These are phyloP conservation scores for Claviceps humidiphila DNA, from an alignment of 2,329 filamentous ascomycete genomes.

Conservation along the genomic window DNA sequence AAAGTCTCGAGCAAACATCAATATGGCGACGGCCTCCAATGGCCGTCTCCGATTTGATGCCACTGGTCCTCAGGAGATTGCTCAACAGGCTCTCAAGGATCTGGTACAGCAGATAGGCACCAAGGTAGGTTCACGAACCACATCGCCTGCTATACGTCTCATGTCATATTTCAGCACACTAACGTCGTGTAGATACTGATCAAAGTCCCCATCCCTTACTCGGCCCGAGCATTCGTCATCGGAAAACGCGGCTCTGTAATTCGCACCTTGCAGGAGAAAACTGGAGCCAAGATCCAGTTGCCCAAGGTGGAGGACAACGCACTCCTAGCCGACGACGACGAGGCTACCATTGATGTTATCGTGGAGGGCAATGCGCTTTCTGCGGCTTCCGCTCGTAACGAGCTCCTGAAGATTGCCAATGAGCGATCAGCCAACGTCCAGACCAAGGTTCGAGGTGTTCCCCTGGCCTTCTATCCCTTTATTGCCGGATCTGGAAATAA, in stretches of 20 bases:
- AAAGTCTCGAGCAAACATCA: slow-evolving; percentile 75
- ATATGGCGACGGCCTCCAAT: slow-evolving; percentile 58
- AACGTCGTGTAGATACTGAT: slow-evolving; percentile 32
- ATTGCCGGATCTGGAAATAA: slow-evolving; percentile 69
- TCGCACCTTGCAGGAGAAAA: slow-evolving; percentile 77
- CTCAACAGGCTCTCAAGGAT: slow-evolving; percentile 79
- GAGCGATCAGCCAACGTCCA: slow-evolving; percentile 75
- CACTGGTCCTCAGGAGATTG: slow-evolving; percentile 68
- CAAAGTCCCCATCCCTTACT: slow-evolving; percentile 69
- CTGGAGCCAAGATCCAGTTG: slow-evolving; percentile 80
- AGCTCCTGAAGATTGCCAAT: slow-evolving; percentile 76
- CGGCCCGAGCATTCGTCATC: slow-evolving; percentile 79
- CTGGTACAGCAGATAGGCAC: slow-evolving; percentile 77
- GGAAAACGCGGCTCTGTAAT: slow-evolving; percentile 84
- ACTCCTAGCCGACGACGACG: slow-evolving; percentile 56
- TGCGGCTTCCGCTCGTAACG: slow-evolving; percentile 67
- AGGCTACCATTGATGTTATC: slow-evolving; percentile 69
- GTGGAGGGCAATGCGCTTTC: slow-evolving; percentile 88
- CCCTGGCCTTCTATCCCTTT: slow-evolving; percentile 90
- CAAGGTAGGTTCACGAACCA: slow-evolving; percentile 47
- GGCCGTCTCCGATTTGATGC: slow-evolving; percentile 73
- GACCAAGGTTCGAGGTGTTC: slow-evolving; percentile 69
- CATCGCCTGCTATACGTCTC: background rate
- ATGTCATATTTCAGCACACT: background rate
- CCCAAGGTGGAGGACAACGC: slow-evolving; percentile 60